phyloP scores from a whole-genome alignment of 2,329 filamentous ascomycete genomes.

The Phialophora chinensis region DNA sequence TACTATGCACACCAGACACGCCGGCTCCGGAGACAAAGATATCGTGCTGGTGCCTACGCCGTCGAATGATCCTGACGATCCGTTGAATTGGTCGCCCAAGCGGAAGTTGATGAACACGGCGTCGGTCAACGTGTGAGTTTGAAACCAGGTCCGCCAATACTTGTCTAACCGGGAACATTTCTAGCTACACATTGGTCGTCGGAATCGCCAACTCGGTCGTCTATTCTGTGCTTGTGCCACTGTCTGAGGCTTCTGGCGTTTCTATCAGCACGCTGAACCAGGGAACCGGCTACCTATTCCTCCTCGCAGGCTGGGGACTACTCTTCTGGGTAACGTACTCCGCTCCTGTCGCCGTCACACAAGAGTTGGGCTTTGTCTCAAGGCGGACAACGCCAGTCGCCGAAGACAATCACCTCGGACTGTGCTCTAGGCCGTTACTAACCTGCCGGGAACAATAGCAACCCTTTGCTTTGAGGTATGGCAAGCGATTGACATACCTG shows the following conservation, averaged over 20 bases:
- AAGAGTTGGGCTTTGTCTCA: not conserved
- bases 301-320: constrained; percentile 47
- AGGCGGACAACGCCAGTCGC: not conserved
- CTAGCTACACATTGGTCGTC: constrained; percentile 46
- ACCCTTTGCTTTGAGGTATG: constrained; percentile 55
- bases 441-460: constrained; percentile 42
- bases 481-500: constrained; percentile 42
- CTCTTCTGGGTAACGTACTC: constrained; percentile 43
- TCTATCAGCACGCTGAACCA: constrained; percentile 54
- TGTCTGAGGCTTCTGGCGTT: constrained; percentile 52
- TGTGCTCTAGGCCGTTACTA: not conserved
- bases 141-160: not conserved
- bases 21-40: constrained; percentile 40
- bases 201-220: constrained; percentile 44
- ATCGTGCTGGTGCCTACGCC: constrained; percentile 47
- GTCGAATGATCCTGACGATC: constrained; percentile 49
- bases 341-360: not conserved
- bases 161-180: constrained; percentile 23
- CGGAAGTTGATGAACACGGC: constrained; percentile 45
- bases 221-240: constrained; percentile 46
- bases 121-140: constrained; percentile 46
- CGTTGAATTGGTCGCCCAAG: constrained; percentile 47
- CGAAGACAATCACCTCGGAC: not conserved
- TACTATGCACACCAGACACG: constrained; percentile 39
- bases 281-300: constrained; percentile 56